Conservation (phyloP, 2,329 filamentous ascomycete genomes). For the Ambrosiella beaveri region DNA sequence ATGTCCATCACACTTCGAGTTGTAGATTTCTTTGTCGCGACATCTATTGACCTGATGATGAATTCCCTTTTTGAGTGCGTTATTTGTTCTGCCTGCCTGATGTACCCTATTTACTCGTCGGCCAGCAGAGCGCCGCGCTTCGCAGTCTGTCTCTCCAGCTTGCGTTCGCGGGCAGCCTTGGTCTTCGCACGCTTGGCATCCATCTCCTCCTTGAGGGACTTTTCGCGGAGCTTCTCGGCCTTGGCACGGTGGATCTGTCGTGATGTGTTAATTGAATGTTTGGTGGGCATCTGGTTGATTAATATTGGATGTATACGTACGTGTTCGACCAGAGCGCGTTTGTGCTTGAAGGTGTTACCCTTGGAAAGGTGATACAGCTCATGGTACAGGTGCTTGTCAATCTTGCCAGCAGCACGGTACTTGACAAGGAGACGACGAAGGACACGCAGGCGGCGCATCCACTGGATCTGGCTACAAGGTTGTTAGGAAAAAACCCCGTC, state of each 20-base stretch:
- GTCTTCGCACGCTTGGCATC: slow-evolving; percentile 99
- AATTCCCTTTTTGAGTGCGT: slow-evolving; percentile 13
- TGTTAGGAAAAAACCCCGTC: slow-evolving; percentile 1
- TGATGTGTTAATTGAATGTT: background rate
- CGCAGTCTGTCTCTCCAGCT: slow-evolving; percentile 74
- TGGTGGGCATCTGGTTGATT: background rate
- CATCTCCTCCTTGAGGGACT: slow-evolving; percentile 96
- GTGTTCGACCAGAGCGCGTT: slow-evolving; percentile 98
- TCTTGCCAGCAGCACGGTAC: slow-evolving; percentile 99
- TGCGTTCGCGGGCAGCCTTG: slow-evolving; percentile 98
- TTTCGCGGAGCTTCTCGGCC: slow-evolving; percentile 97
- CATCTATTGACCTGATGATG: slow-evolving; percentile 10
- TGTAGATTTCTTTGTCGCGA: slow-evolving; percentile 15
- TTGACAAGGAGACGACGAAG: slow-evolving; percentile 98
- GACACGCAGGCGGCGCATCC: slow-evolving; percentile 99
- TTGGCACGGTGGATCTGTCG: slow-evolving; percentile 97
- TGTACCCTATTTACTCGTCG: slow-evolving; percentile 28
- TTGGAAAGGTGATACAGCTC: slow-evolving; percentile 99
- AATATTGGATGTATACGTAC: slow-evolving; percentile 43
- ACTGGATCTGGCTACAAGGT: slow-evolving; percentile 67
- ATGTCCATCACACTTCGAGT: background rate
- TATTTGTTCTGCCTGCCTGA: slow-evolving; percentile 13
- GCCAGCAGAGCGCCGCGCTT: slow-evolving; percentile 82
- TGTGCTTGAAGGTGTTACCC: slow-evolving; percentile 99
- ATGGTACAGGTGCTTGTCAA: slow-evolving; percentile 99